These are phyloP conservation scores for Astrothelium macrocarpum DNA, from an alignment of 495 filamentous ascomycete genomes.

Conservation along the genomic window DNA sequence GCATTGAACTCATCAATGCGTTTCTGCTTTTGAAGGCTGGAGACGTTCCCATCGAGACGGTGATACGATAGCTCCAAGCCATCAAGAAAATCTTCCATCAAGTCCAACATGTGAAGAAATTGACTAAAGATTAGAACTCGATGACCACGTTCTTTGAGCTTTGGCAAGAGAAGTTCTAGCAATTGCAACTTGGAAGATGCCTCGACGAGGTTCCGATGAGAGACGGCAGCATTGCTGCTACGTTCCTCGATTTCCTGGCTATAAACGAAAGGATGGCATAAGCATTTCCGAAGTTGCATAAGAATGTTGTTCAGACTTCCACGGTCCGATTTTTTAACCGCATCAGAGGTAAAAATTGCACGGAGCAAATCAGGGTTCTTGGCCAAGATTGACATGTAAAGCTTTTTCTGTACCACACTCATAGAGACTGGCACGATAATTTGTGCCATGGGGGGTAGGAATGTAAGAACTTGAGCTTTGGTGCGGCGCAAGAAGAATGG, in stretches of 20 bases:
- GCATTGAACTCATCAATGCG: slow-evolving; percentile 91
- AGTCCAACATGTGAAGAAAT: slow-evolving; percentile 78
- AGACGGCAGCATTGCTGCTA: slow-evolving; percentile 38
- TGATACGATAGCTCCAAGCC: slow-evolving; percentile 59
- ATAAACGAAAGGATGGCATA: slow-evolving; percentile 95
- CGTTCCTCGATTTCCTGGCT: slow-evolving; percentile 80
- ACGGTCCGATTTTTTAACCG: slow-evolving; percentile 52
- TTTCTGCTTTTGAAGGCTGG: slow-evolving; percentile 77
- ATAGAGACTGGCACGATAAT: slow-evolving; percentile 91
- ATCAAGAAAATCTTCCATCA: slow-evolving; percentile 83
- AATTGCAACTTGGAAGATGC: slow-evolving; percentile 85
- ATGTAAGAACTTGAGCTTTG: slow-evolving; percentile 78
- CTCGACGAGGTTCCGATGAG: slow-evolving; percentile 74
- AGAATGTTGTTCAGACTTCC: slow-evolving; percentile 85
- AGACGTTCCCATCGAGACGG: slow-evolving; percentile 77
- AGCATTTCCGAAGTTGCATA: slow-evolving; percentile 87
- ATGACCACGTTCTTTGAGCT: slow-evolving; percentile 78
- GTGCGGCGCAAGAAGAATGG: slow-evolving; percentile 78
- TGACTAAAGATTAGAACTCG: slow-evolving; percentile 94
- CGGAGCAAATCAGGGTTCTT: slow-evolving; percentile 84
- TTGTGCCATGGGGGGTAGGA: slow-evolving; percentile 85
- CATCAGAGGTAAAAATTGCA: slow-evolving; percentile 61
- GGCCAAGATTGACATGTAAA: slow-evolving; percentile 87
- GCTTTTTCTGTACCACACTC: slow-evolving; percentile 82
- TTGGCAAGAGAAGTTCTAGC: slow-evolving; percentile 82